These are phyloP conservation scores for Penicillium verrucosum DNA, from an alignment of 2,329 filamentous ascomycete species.

Conservation along the genomic window DNA sequence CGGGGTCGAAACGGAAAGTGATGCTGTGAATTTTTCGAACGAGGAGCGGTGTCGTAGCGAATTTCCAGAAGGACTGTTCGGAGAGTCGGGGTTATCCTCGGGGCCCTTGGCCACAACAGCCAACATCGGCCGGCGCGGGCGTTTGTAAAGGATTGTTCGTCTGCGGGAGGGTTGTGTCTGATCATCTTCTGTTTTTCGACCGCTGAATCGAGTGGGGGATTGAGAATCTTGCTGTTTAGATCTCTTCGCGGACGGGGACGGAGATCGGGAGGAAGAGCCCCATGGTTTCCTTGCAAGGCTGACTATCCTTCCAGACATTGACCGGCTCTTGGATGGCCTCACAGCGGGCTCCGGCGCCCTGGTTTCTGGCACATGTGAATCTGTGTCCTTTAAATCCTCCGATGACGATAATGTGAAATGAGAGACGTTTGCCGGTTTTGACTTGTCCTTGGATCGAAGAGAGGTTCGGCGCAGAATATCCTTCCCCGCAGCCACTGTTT, in stretches of 20 bases:
- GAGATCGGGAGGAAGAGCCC: slow-evolving; percentile 46
- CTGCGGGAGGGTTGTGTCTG: slow-evolving; percentile 25
- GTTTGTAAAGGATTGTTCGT: slow-evolving; percentile 36
- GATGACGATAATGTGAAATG: slow-evolving; percentile 37
- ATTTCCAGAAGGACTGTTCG: slow-evolving; percentile 40
- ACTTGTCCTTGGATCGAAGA: slow-evolving; percentile 34
- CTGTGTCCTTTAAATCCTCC: slow-evolving; percentile 35
- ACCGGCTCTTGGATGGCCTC: slow-evolving; percentile 43
- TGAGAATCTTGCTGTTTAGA: slow-evolving; percentile 31
- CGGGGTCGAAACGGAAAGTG: slow-evolving; percentile 44
- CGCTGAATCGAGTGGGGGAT: slow-evolving; percentile 20
- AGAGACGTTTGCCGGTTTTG: slow-evolving; percentile 29
- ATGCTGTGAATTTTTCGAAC: slow-evolving; percentile 45
- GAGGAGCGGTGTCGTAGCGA: slow-evolving; percentile 44
- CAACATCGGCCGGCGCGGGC: slow-evolving; percentile 41
- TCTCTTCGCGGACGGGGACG: slow-evolving; percentile 43
- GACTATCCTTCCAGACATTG: slow-evolving; percentile 50
- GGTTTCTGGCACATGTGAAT: slow-evolving; percentile 26
- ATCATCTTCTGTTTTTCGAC: slow-evolving; percentile 22
- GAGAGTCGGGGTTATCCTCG: slow-evolving; percentile 34
- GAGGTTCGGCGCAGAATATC: slow-evolving; percentile 44
- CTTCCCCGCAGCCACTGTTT: slow-evolving; percentile 40
- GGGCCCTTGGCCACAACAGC: slow-evolving; percentile 37
- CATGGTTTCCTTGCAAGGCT: slow-evolving; percentile 53
- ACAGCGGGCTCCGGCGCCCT: slow-evolving; percentile 30